Conservation (phyloP, 2,329 filamentous ascomycete genomes). For the Colletotrichum camelliae region DNA sequence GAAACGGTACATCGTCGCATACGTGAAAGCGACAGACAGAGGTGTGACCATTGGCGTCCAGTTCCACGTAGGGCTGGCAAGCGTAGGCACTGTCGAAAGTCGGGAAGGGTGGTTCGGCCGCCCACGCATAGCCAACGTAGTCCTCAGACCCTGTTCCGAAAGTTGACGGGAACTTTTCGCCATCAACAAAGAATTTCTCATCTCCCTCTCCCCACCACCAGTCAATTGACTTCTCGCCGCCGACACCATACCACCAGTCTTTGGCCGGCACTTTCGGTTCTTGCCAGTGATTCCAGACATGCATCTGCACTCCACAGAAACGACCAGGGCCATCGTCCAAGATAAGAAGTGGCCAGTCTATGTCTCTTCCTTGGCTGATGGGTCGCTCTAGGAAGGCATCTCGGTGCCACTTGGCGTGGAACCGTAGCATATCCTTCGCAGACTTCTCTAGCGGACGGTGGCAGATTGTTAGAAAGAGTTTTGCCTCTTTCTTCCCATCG, state of each 20-base stretch:
- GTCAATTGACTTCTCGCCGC: conserved; percentile 12
- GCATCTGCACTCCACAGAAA: conserved; percentile 18
- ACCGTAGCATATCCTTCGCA: background rate
- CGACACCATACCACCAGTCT: conserved; percentile 18
- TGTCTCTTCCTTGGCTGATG: background rate
- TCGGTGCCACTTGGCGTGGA: conserved; percentile 16
- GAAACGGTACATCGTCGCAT: conserved; percentile 14
- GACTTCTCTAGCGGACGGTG: background rate
- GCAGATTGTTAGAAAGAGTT: conserved; percentile 2
- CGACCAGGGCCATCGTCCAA: conserved; percentile 1
- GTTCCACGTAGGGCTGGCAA: conserved; percentile 7
- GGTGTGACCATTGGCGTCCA: conserved; percentile 17
- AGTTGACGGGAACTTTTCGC: conserved; percentile 13
- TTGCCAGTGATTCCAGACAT: conserved; percentile 15
- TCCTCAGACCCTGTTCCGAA: conserved; percentile 17
- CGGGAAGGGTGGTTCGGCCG: conserved; percentile 14
- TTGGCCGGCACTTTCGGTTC: conserved; percentile 1
- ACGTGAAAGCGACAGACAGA: conserved; percentile 18
- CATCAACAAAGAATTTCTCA: conserved; percentile 19
- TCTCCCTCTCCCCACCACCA: conserved; percentile 21
- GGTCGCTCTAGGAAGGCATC: conserved; percentile 12
- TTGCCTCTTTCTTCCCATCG: conserved; percentile 7
- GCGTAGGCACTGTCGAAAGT: conserved; percentile 14
- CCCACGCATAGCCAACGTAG: conserved; percentile 18
- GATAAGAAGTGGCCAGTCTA: conserved; percentile 14